Conservation (phyloP, 2,329 filamentous ascomycete genomes). For the Aspergillus fischeri region DNA sequence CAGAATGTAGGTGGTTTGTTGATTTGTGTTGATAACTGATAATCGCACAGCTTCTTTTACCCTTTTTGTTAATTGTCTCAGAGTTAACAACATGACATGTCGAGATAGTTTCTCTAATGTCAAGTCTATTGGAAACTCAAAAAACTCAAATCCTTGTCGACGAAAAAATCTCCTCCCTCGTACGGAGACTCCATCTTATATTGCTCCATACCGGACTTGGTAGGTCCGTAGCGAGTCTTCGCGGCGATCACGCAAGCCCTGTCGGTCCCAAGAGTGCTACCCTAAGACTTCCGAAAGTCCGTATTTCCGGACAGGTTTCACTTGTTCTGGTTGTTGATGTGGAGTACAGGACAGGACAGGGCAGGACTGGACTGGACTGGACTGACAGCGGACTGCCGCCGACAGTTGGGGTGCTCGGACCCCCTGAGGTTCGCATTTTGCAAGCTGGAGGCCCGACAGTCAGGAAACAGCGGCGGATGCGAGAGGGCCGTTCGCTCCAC, state of each 20-base stretch:
- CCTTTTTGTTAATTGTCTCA: no score
- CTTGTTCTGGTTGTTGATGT: neutral
- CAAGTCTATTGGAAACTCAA: neutral
- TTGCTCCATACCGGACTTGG: neutral
- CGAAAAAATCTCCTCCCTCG: no score
- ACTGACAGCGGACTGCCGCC: neutral
- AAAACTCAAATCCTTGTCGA: neutral
- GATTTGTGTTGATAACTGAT: no score
- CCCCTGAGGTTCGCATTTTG: conserved; percentile 19
- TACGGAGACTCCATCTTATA: neutral
- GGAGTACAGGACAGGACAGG: neutral
- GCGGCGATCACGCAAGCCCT: neutral
- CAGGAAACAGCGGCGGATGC: conserved; percentile 32
- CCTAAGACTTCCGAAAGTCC: no score
- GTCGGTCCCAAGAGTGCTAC: no score
- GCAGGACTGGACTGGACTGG: neutral
- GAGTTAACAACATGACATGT: no score
- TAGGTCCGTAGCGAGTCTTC: neutral
- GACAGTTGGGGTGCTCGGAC: conserved; percentile 14
- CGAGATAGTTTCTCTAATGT: no score
- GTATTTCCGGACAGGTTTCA: neutral
- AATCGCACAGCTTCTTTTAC: no score
- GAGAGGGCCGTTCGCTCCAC: conserved; percentile 34
- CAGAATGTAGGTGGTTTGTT: neutral
- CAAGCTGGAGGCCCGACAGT: conserved; percentile 29